Percentiles rank a stretch among this genome's conserved stretches.
Evolutionary conservation across 2,329 filamentous ascomycete genomes (phyloP).

Genomic region (Microcyclospora pomicola): DNA sequence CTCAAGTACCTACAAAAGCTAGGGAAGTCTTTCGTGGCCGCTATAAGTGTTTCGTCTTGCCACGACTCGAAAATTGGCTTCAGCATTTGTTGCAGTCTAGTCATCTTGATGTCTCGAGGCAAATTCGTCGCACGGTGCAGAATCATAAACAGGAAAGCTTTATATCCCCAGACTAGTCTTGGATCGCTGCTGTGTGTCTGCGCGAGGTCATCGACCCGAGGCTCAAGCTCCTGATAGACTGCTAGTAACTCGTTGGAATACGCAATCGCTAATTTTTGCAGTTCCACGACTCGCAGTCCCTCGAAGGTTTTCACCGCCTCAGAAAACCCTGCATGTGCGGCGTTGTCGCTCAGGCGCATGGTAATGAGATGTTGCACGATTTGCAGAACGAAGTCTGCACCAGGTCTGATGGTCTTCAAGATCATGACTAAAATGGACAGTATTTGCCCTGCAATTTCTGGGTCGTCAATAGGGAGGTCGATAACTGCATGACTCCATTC

Average conservation of each 20-base stretch:
- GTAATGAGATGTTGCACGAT: constrained; percentile 84
- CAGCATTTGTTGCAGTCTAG: constrained; percentile 63
- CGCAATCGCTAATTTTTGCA: constrained; percentile 75
- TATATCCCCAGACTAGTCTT: constrained; percentile 72
- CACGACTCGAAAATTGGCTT: constrained; percentile 70
- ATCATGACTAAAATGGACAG: constrained; percentile 18
- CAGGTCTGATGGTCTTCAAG: constrained; percentile 16
- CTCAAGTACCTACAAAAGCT: constrained; percentile 70
- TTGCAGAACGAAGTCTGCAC: constrained; percentile 57
- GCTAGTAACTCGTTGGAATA: constrained; percentile 83
- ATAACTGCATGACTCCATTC: constrained; percentile 61
- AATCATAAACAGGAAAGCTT: constrained; percentile 86
- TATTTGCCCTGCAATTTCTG: constrained; percentile 20
- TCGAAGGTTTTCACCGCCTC: constrained; percentile 86
- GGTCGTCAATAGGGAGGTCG: constrained; percentile 51
- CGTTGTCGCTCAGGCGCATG: constrained; percentile 60
- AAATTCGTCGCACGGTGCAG: constrained; percentile 70
- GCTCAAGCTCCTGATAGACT: constrained; percentile 73
- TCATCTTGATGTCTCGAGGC: constrained; percentile 54
- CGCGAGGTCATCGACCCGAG: constrained; percentile 68
- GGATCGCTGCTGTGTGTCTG: constrained; percentile 61
- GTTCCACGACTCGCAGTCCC: constrained; percentile 67
- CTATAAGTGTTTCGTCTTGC: constrained; percentile 56
- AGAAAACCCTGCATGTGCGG: constrained; percentile 59
- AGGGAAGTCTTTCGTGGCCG: constrained; percentile 57